Evolutionary conservation across 2,329 filamentous ascomycete species (phyloP), one percentile per base, ranked within the genome.

Genomic region (Neofusicoccum sp.): DNA sequence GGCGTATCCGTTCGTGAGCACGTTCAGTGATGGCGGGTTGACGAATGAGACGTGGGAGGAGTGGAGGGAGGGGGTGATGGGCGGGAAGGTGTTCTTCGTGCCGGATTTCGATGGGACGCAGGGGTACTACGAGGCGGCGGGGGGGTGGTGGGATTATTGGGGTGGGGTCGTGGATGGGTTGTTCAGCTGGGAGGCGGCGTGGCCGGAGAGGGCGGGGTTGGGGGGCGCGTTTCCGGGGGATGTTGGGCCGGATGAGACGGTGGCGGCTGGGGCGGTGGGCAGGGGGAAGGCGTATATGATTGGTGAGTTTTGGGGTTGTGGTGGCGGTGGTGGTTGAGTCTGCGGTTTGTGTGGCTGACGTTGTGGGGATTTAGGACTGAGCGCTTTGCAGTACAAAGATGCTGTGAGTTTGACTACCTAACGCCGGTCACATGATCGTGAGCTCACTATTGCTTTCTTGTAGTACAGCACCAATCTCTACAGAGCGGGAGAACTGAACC

Each of bases 111-210:
- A 62, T 31, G 47, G 36, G 1, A 65, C 69, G 30, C 49, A 60
- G 5, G 68, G 68, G 49, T 76, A 76, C 63, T 75, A 75, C 59
- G 66, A 64, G 47, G 62, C 68, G 56, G 65, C 69, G 20, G 41
- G 63, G 0, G 62, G 41, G 1, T 73, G 69, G 63, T 70, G 71
- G 62, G 56, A 65, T 28, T 66, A 65, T 34, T 76, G 73, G 71
- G 66, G 66, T 30, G 64, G 63, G 56, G 65, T 69, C 1, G 54
- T 76, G 14, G 73, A 76, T 58, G 73, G 74, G 7, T 63, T 75
- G 3, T 75, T 75, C 60, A 75, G 67, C 65, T 76, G 75, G 75
- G 74, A 76, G 65, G 68, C 71, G 1, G 66, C 71, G 26, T 76
- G 75, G 75, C 72, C 74, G 1, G 45, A 33, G 6, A 14, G 51